phyloP scores from a whole-genome alignment of 371 early-diverging fungal genomes.

The Rhizopus stolonifer region DNA sequence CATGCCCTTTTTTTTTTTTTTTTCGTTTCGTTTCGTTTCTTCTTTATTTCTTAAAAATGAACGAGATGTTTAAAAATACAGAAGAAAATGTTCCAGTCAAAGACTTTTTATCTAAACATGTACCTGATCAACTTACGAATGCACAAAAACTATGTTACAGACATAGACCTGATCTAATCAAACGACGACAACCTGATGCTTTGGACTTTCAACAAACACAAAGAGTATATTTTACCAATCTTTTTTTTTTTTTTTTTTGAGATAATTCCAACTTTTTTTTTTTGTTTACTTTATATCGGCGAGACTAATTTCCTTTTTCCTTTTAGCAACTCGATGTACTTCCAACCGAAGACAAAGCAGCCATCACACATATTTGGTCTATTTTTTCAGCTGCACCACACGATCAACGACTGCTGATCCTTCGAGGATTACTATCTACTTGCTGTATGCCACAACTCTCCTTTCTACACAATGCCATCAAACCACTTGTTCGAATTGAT shows the following conservation, averaged over 20 bases:
- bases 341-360: slow-evolving; percentile 44
- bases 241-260: not conserved
- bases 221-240: slow-evolving; percentile 18
- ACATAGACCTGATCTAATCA: slow-evolving; percentile 38
- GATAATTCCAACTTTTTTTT: not conserved
- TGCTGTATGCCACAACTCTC: slow-evolving; percentile 79
- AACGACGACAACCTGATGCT: slow-evolving; percentile 27
- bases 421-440: slow-evolving; percentile 65
- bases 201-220: slow-evolving; percentile 24
- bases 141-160: slow-evolving; percentile 34
- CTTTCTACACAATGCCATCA: slow-evolving; percentile 61
- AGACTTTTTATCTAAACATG: slow-evolving; percentile 42
- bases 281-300: no score
- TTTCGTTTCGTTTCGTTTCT: not conserved
- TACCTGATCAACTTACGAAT: slow-evolving; percentile 40
- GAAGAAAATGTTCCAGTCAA: slow-evolving; percentile 27
- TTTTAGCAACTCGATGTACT: slow-evolving; percentile 37
- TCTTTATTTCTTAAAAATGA: not conserved
- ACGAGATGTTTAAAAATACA: not conserved
- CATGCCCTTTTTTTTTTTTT: not conserved
- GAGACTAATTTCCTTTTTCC: no score
- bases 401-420: slow-evolving; percentile 56
- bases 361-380: slow-evolving; percentile 57
- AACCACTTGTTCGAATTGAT: slow-evolving; percentile 74
- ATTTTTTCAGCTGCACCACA: slow-evolving; percentile 54